phyloP scores from a whole-genome alignment of 2,329 filamentous ascomycete species.

The Monosporascus sp. region DNA sequence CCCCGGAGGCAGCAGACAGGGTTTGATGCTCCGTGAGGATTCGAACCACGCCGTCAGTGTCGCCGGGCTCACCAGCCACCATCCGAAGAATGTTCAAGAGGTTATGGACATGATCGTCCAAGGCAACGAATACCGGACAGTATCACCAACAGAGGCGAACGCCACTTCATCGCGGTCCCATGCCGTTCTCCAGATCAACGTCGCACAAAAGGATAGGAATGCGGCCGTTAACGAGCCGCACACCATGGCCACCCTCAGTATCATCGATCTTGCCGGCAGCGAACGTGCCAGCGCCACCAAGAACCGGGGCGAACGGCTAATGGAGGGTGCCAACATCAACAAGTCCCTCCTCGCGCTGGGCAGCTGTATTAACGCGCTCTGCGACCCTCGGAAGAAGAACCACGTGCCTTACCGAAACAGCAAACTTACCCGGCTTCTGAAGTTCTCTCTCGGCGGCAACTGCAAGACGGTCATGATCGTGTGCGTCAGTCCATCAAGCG shows the following conservation, averaged over 20 bases:
- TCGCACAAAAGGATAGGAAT: conserved; percentile 90
- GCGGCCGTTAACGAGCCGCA: conserved; percentile 89
- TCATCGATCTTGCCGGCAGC: conserved; percentile 94
- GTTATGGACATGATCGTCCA: conserved; percentile 99
- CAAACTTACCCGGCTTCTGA: conserved; percentile 89
- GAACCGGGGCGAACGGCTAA: conserved; percentile 83
- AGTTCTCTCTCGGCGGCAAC: conserved; percentile 95
- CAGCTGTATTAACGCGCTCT: conserved; percentile 97
- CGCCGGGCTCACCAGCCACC: conserved; percentile 82
- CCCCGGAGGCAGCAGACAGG: conserved; percentile 74
- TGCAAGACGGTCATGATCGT: conserved; percentile 99
- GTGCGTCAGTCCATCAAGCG: conserved; percentile 92
- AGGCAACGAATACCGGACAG: conserved; percentile 90
- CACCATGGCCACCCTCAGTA: conserved; percentile 96
- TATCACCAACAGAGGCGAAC: conserved; percentile 95
- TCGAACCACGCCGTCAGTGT: conserved; percentile 90
- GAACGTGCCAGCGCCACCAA: conserved; percentile 95
- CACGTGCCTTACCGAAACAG: conserved; percentile 98
- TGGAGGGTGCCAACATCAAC: conserved; percentile 98
- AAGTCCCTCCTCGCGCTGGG: conserved; percentile 92
- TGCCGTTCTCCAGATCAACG: conserved; percentile 93
- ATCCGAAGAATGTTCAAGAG: conserved; percentile 84
- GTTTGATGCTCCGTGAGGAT: conserved; percentile 90
- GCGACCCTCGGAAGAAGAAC: conserved; percentile 83
- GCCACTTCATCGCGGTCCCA: conserved; percentile 96